Evolutionary conservation across 2,329 filamentous ascomycete genomes (phyloP), one percentile per base, ranked within the genome.

Genomic region (Epichloe typhina): DNA sequence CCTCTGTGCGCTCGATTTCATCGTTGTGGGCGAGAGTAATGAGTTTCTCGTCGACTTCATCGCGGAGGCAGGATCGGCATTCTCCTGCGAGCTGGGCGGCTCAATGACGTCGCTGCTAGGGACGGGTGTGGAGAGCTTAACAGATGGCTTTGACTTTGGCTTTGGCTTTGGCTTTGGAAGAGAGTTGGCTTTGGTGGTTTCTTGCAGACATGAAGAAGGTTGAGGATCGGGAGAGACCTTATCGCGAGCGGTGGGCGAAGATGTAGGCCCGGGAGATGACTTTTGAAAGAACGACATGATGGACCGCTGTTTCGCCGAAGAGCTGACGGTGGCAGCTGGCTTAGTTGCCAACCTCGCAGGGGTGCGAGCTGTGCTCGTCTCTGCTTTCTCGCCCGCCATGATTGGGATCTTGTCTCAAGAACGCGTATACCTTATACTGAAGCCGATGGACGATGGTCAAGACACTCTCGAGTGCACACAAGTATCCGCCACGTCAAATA

Each of bases 61-160:
- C 65, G 77, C 75, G 8, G 45, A 44, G 2, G 11, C 45, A 41
- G 52, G 66, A 76, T 50, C 72, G 71, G 51, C 79, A 72, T 84
- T 83, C 58, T 85, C 80, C 55, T 86, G 81, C 0, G 83, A 84
- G 64, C 82, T 85, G 1, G 76, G 73, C 21, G 81, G 81, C 49
- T 84, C 80, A 26, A 80, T 65, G 37, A 76, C 77, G 66, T 94
- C 88, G 66, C 88, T 94, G 66, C 87, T 95, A 5, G 88, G 84
- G 5, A 84, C 77, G 4, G 88, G 88, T 0, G 88, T 90, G 52
- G 83, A 60, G 43, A 66, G 60, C 53, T 67, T 68, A 39, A 52
- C 49, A 5, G 68, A 68, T 47, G 74, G 74, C n/a, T 66, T 70
- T 21, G 43, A 11, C 43, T 33, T 15, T 46, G 74, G 74, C n/a